Base-by-base conservation (phyloP, 208 protist species). In the Trypanosomatidae sp. region DNA sequence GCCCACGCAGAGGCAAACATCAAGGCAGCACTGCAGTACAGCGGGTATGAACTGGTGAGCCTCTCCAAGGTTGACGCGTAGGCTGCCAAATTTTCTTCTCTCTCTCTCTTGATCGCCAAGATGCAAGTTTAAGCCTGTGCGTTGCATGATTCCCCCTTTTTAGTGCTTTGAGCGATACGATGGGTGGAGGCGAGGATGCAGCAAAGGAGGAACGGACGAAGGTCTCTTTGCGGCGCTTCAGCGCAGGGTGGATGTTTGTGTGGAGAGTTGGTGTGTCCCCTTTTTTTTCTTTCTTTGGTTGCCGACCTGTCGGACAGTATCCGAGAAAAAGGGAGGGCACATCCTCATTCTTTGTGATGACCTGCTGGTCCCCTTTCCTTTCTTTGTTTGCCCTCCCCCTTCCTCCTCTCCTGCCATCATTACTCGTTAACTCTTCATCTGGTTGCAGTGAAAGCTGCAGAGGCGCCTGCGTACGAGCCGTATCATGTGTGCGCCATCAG, bases 21-120 rank as follows among this genome's bases (percentile, higher is more conserved):
- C 71, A 80, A 81, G 66, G 71, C 83, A 3, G 65, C 82, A 22
- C 69, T 97, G 60, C 78, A 81, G 25, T 73, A 84, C 50, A 84
- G 80, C 66, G 88, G 87, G 8, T 95, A 94, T 52, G 73, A 87
- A 30, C 60, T 94, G 22, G 73, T 91, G 33, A 73, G 83, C 2
- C 76, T 96, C 41, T 74, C 86, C 70, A 77, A 69, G 43, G 49
- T 69, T n/a, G 68, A 56, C 36, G 25, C 7, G 30, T 58, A 33
- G 52, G 33, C 9, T 12, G 44, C 9, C 33, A 22, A 1, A 28
- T 2, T 13, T 50, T 17, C 30, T 25, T 19, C n/a, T 19, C 30
- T 41, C n/a, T 22, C 56, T 9, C n/a, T 66, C 9, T 13, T 68
- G 15, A 33, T 53, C 25, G 44, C 13, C 6, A 22, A 47, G 39